Base-by-base conservation (phyloP, 768 basidiomycete species). In the Hygrophorus russula region DNA sequence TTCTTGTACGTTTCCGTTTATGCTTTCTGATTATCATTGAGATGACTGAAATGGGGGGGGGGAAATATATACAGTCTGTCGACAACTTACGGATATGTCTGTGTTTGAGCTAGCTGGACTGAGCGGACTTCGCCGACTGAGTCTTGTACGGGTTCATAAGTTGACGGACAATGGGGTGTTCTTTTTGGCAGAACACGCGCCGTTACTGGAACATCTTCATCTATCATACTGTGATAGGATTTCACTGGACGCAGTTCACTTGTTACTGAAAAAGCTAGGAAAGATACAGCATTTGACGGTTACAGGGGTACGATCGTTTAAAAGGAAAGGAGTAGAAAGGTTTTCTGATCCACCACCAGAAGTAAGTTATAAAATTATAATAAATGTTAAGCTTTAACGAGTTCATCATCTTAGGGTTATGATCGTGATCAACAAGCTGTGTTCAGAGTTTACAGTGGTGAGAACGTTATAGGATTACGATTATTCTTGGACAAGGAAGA, bases 191-290 rank as follows among this genome's bases (percentile, higher is more conserved):
- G 84, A 88, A 52, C 77, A 88, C 60, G 74, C 69, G 29, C 65
- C 56, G 24, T 68, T 68, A 28, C 66, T 96, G 51, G 86, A 91
- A 55, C 76, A 88, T 18, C 69, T 94, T 38, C 83, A 96, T 55
- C 62, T 97, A 30, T 85, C 86, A 20, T 88, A 90, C 57, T 97
- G 92, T 64, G 80, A 82, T 52, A 71, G 78, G 44, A 64, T 97
- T 43, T 78, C 83, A 19, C 72, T 93, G 31, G 73, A 79, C 34
- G 84, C 86, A 7, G 64, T 90, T 27, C 82, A 87, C 48, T 68
- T 74, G 38, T 61, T 93, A 11, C 59, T 93, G 40, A 73, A 71
- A 46, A 67, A 70, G 42, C 68, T 82, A 15, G 62, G 63, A 34
- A 65, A 66, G 31, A 63, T 96, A 36, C 78, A 78, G 39, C 82